Evolutionary conservation across 106 monocot genomes (phyloP).

Genomic region (Acanthochlamys bracteata): DNA sequence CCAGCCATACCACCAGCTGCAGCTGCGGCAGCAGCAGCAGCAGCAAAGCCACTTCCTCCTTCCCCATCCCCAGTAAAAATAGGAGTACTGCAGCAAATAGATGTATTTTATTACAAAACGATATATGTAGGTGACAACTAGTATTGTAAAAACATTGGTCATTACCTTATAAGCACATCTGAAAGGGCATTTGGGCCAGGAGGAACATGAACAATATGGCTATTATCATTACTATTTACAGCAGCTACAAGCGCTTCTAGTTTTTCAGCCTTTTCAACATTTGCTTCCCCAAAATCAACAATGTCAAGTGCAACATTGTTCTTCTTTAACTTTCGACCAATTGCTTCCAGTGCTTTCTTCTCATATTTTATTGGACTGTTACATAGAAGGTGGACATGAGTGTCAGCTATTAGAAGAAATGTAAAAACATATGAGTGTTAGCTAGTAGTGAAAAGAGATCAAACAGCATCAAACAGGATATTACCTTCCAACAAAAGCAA

Average conservation of each 20-base stretch:
- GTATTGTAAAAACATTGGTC: background rate
- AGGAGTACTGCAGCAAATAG: conserved; percentile 49
- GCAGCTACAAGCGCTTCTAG: conserved; percentile 73
- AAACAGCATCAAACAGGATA: background rate
- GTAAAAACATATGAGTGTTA: background rate
- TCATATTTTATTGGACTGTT: conserved; percentile 76
- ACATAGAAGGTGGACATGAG: background rate
- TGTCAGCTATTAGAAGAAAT: background rate
- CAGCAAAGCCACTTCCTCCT: conserved; percentile 90
- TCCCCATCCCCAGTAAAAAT: conserved; percentile 88
- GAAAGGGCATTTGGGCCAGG: conserved; percentile 72
- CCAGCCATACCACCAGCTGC: conserved; percentile 65
- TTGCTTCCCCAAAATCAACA: conserved; percentile 87
- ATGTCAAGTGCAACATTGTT: conserved; percentile 94
- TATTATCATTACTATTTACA: conserved; percentile 82
- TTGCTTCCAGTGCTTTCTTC: conserved; percentile 72
- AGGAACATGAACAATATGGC: conserved; percentile 94
- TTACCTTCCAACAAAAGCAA: conserved; percentile 94
- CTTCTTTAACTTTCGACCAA: conserved; percentile 89
- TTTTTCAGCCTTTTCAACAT: conserved; percentile 85
- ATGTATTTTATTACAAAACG: background rate
- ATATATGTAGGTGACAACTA: background rate
- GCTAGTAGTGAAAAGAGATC: background rate
- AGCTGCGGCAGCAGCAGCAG: conserved; percentile 77
- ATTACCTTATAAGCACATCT: conserved; percentile 77